phyloP scores from a whole-genome alignment of 352 stramenopile species.

The Phytophthora sp. region DNA sequence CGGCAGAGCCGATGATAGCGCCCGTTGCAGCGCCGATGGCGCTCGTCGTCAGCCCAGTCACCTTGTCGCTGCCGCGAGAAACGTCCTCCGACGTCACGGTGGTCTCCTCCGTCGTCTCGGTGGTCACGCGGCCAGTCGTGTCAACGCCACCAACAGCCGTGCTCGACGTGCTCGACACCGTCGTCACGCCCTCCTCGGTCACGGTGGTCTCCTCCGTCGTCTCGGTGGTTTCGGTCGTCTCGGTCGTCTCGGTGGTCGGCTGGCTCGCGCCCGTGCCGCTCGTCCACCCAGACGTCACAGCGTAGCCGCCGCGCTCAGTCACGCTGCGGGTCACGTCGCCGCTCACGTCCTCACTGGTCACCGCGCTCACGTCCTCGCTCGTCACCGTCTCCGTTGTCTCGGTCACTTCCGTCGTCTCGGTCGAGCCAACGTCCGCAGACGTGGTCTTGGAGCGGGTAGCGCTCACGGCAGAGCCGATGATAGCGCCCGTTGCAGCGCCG shows the following conservation, averaged over 20 bases:
- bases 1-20: not conserved
- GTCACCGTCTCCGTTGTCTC: not conserved
- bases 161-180: not conserved
- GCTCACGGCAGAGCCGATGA: not conserved
- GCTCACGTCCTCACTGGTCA: not conserved
- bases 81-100: not conserved
- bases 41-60: not conserved
- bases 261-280: not conserved
- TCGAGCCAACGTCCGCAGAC: not conserved
- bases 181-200: not conserved
- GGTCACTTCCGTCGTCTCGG: not conserved
- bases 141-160: too few species aligned
- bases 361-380: not conserved
- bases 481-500: not conserved
- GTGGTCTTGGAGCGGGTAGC: not conserved
- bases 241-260: not conserved
- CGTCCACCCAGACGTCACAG: not conserved
- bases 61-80: not conserved
- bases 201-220: not conserved
- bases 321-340: not conserved
- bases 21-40: not conserved
- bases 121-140: not conserved
- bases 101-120: not conserved
- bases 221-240: not conserved
- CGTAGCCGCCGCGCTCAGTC: not conserved